Conservation (phyloP, 805 yeast species). For the Candida andamanensis region DNA sequence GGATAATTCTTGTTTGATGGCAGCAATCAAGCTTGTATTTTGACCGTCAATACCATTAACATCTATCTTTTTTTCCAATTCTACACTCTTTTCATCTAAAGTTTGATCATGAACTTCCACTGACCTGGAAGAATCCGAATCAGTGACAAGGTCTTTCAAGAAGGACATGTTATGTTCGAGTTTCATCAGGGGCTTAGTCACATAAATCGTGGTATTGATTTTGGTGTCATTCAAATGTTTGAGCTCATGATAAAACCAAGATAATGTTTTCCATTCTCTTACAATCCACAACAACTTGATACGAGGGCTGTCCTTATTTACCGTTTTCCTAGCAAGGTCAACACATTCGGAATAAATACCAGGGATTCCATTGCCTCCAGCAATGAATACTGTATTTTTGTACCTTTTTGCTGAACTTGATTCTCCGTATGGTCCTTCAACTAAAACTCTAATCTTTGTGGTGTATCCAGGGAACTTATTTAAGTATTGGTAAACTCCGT, state of each 20-base stretch:
- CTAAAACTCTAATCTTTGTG: constrained; percentile 22
- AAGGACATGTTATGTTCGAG: constrained; percentile 6
- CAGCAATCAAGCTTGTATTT: constrained; percentile 5
- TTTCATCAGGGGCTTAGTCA: constrained; percentile 21
- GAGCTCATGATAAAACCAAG: constrained; percentile 46
- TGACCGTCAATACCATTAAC: constrained; percentile 1
- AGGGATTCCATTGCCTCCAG: constrained; percentile 76
- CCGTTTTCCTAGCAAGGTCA: constrained; percentile 20
- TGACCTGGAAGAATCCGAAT: constrained; percentile 9
- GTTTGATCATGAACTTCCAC: too few species aligned
- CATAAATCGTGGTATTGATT: constrained; percentile 26
- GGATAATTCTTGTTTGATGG: constrained; percentile 17
- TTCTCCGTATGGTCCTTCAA: constrained; percentile 65
- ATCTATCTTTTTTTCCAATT: not conserved
- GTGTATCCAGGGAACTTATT: constrained; percentile 20
- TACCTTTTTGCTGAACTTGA: constrained; percentile 44
- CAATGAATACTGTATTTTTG: constrained; percentile 52
- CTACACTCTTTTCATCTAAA: constrained; percentile 3
- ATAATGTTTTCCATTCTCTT: constrained; percentile 46
- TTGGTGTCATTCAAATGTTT: constrained; percentile 18
- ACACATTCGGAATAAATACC: constrained; percentile 44
- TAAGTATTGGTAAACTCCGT: constrained; percentile 23
- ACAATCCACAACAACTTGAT: constrained; percentile 63
- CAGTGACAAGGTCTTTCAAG: constrained; percentile 10
- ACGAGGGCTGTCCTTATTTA: constrained; percentile 15